Conservation (phyloP, 2,329 filamentous ascomycete species). For the Diaporthe ilicicola region DNA sequence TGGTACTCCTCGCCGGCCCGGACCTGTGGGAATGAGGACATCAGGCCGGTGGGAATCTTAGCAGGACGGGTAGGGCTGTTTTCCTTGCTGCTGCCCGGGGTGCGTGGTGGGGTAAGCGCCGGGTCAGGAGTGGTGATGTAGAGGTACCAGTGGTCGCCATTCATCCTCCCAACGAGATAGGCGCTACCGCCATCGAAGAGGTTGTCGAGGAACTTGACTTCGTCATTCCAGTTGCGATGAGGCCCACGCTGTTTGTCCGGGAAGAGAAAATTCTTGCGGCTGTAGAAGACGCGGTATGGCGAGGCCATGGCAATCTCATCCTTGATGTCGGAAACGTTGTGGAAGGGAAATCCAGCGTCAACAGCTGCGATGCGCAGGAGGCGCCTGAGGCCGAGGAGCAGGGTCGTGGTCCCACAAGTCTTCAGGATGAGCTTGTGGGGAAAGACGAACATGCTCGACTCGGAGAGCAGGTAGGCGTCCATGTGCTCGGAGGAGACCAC, state of each 20-base stretch:
- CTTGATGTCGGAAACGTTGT: slow-evolving; percentile 71
- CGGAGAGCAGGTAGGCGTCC: slow-evolving; percentile 95
- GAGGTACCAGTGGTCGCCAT: slow-evolving; percentile 98
- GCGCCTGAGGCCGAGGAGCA: slow-evolving; percentile 87
- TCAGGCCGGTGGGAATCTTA: slow-evolving; percentile 63
- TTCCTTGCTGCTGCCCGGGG: slow-evolving; percentile 65
- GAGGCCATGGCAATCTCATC: slow-evolving; percentile 81
- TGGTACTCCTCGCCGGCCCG: slow-evolving; percentile 54
- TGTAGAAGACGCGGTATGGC: slow-evolving; percentile 97
- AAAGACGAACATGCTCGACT: slow-evolving; percentile 99
- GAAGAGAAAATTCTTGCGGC: slow-evolving; percentile 97
- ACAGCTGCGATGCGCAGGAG: slow-evolving; percentile 91
- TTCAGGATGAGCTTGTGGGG: slow-evolving; percentile 99
- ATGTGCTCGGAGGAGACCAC: slow-evolving; percentile 92
- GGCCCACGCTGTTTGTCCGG: slow-evolving; percentile 93
- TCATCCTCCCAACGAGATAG: slow-evolving; percentile 99
- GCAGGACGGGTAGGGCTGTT: slow-evolving; percentile 49
- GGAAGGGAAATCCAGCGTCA: slow-evolving; percentile 87
- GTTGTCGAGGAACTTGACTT: slow-evolving; percentile 91
- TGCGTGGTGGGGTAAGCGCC: slow-evolving; percentile 81
- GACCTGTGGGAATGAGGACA: slow-evolving; percentile 43
- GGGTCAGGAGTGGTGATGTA: slow-evolving; percentile 92
- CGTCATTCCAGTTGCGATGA: slow-evolving; percentile 96
- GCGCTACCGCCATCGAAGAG: slow-evolving; percentile 93
- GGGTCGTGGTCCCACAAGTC: slow-evolving; percentile 96